Evolutionary conservation across 169 alveolate genomes (phyloP).

Genomic region (Plasmodium malariae): DNA sequence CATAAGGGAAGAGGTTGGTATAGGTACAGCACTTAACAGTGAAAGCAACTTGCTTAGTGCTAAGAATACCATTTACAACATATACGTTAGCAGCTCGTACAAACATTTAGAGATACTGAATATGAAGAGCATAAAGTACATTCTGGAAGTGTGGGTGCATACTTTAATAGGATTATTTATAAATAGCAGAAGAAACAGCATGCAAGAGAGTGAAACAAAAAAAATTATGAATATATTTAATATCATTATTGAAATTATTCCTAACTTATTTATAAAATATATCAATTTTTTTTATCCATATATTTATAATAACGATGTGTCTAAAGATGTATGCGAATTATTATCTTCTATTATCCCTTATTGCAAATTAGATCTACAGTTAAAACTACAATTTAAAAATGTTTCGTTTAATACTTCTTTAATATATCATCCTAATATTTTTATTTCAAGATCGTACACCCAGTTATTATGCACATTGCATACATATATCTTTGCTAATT

Average conservation of each 20-base stretch:
- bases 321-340: conserved; percentile 73
- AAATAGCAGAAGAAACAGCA: conserved; percentile 46
- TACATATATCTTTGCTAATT: conserved; percentile 66
- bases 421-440: conserved; percentile 44
- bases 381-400: conserved; percentile 62
- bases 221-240: conserved; percentile 67
- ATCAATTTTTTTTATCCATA: conserved; percentile 56
- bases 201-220: conserved; percentile 63
- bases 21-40: too few species aligned
- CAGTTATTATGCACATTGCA: conserved; percentile 68
- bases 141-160: conserved; percentile 64
- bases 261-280: conserved; percentile 52
- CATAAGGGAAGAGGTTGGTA: too few species aligned
- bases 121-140: conserved; percentile 33
- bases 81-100: conserved; percentile 36
- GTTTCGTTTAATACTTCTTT: conserved; percentile 37
- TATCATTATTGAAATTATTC: conserved; percentile 66
- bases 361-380: conserved; percentile 38
- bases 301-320: conserved; percentile 62
- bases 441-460: conserved; percentile 56
- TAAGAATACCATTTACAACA: conserved; percentile 60
- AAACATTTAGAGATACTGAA: conserved; percentile 40
- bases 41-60: conserved; percentile 5
- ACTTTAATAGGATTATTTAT: conserved; percentile 42
- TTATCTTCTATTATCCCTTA: conserved; percentile 63